Base-by-base conservation (phyloP, 805 yeast species). In the Danielia oregonensis region DNA sequence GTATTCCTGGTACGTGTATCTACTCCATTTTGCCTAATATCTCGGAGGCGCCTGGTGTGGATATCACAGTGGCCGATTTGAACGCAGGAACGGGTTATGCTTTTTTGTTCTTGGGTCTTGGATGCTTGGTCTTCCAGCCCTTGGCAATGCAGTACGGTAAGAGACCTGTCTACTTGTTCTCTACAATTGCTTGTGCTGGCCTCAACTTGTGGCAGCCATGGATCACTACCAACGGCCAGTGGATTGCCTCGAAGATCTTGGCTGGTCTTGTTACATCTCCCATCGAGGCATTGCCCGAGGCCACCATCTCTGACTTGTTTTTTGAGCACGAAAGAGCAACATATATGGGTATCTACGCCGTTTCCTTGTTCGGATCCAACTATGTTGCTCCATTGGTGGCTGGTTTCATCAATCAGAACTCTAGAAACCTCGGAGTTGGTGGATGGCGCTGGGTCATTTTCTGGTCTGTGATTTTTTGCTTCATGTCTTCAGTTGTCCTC, bases 91-190 rank as follows among this genome's bases (percentile, higher is more conserved):
- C 48, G 3, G 48, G 48, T 3, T 43, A 41, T 30, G 26, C 25
- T 9, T 41, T 41, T 13, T 39, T 41, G 27, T 43, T 41, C 14
- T 33, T 43, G 41, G 48, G 48, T 6, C 25, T 72, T 24, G 76
- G 78, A 1, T 70, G 77, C 48, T 53, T 71, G 21, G 31, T 75
- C 13, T 66, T 68, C 54, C 79, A 74, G 49, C 81, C 81, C 1
- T 36, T 71, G 32, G 75, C 76, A 3, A 51, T 66, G 40, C 70
- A 68, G 39, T 70, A 56, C 40, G 78, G 78, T n/a, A 65, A 68
- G 39, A 55, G 78, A 28, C 73, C 72, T 1, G 63, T 65, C 4
- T 69, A 63, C 40, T 43, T 71, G 34, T 51, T 68, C 31, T 56
- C 68, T 16, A 52, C 58, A 35, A 37, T 70, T 10, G 62, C 71